Evolutionary conservation across 306 rosid genomes (phyloP).

Genomic region (Lagenaria siceraria): DNA sequence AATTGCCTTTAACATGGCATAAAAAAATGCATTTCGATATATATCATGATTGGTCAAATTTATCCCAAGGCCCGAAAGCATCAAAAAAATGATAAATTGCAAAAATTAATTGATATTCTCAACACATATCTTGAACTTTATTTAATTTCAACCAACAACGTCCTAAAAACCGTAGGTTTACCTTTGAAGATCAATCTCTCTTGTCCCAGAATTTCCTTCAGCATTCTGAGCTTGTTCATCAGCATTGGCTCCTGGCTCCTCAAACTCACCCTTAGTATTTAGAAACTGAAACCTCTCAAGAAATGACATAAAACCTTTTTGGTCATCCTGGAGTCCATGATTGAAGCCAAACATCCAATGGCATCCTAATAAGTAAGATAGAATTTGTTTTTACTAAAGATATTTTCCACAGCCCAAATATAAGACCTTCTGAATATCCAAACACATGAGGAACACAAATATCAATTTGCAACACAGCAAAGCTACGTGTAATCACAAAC

Average conservation of each 20-base stretch:
- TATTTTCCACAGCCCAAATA: constrained; percentile 1
- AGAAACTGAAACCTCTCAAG: constrained; percentile 37
- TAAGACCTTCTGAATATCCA: background rate
- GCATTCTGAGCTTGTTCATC: constrained; percentile 15
- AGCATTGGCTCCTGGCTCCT: constrained; percentile 17
- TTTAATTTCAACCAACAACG: background rate
- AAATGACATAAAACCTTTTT: constrained; percentile 40
- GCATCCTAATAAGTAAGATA: constrained; percentile 45
- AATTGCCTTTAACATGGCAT: background rate
- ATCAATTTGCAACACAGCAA: constrained; percentile 6
- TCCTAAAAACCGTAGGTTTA: constrained; percentile 11
- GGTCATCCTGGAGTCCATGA: constrained; percentile 53
- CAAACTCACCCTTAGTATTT: constrained; percentile 29
- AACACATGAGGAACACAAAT: background rate
- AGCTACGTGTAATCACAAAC: background rate
- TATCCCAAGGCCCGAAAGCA: background rate
- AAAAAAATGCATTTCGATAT: background rate
- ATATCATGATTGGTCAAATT: background rate
- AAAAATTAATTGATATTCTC: background rate
- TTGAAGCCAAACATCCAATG: constrained; percentile 73
- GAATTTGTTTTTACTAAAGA: background rate
- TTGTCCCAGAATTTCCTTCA: constrained; percentile 20
- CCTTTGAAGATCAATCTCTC: constrained; percentile 45
- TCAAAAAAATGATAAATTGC: background rate
- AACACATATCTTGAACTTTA: background rate